A percentile compares a stretch with the other conserved stretches of the same genome.
Evolutionary conservation across 2,329 filamentous ascomycete genomes (phyloP).

Genomic region (Fusarium falciforme): DNA sequence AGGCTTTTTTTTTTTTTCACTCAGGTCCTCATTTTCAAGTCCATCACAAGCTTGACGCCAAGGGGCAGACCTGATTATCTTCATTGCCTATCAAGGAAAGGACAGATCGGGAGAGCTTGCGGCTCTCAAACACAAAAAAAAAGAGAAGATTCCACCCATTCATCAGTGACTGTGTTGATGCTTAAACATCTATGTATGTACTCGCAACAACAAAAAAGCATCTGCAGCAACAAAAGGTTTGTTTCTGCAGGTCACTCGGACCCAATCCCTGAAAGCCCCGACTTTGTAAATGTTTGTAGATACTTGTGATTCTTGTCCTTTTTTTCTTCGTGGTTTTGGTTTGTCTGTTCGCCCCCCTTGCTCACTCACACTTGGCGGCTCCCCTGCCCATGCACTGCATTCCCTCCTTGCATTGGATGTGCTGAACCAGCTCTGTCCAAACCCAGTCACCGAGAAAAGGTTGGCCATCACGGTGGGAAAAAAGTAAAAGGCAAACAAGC

Average conservation of each 20-base stretch:
- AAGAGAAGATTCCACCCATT: not conserved
- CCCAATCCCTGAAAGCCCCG: not conserved
- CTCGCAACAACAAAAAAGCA: not conserved
- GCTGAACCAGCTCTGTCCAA: not conserved
- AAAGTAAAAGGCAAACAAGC: not conserved
- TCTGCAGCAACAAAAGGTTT: not conserved
- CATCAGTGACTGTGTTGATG: not conserved
- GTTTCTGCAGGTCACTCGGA: not conserved
- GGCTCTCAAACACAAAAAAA: not conserved
- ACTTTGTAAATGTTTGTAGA: not conserved
- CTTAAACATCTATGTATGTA: not conserved
- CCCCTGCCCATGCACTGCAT: not conserved
- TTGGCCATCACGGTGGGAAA: not conserved
- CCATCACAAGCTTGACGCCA: not conserved
- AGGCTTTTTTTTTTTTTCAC: not conserved
- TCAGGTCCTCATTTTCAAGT: not conserved
- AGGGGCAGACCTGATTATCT: conserved; percentile 4
- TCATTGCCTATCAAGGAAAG: conserved; percentile 13
- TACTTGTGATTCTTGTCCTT: not conserved
- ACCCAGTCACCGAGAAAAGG: not conserved
- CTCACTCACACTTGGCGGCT: not conserved
- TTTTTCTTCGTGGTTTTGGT: not conserved
- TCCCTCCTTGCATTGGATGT: not conserved
- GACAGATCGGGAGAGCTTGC: not conserved
- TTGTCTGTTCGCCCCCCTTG: not conserved